Evolutionary conservation across 768 basidiomycete species (phyloP), one percentile per base, ranked within the genome.

Genomic region (Rhodotorula babjevae): DNA sequence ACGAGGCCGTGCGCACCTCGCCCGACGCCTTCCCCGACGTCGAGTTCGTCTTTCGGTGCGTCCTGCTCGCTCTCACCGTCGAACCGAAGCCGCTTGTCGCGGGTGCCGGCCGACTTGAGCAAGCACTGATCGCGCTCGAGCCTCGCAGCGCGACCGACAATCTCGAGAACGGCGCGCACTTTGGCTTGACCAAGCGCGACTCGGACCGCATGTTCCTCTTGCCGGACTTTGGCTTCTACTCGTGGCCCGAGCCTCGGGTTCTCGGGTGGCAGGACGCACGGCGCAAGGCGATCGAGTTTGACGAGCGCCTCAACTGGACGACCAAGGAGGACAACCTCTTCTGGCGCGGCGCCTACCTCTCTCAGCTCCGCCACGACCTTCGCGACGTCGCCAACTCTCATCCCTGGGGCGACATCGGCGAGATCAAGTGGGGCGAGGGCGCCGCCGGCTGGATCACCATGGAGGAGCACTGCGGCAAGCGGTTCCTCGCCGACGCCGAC

Each of bases 21-120:
- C 63, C 63, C 27, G 63, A 64, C n/a, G 40, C 27, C 7, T 55
- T 64, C 12, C 63, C 63, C 27, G 63, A 64, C 52, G 63, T 64
- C n/a, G 63, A 64, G 40, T 64, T 64, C 42, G 52, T 52, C 52
- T 64, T 64, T 25, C 52, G 63, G 29, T 60, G 40, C 21, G 58
- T 27, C 40, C 40, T 7, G 5, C 36, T 25, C 19, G 27, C 31
- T 3, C 36, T 59, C 21, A 25, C 40, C n/a, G n/a, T n/a, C n/a
- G n/a, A n/a, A n/a, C n/a, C n/a, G n/a, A n/a, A n/a, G n/a, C n/a
- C n/a, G n/a, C n/a, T n/a, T n/a, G n/a, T n/a, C n/a, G n/a, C n/a
- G n/a, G n/a, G n/a, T n/a, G n/a, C n/a, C n/a, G n/a, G n/a, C n/a
- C n/a, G n/a, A n/a, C n/a, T n/a, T n/a, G n/a, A n/a, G n/a, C n/a